Evolutionary conservation across 345 rosid genomes (phyloP).

Genomic region (Brassica napus): DNA sequence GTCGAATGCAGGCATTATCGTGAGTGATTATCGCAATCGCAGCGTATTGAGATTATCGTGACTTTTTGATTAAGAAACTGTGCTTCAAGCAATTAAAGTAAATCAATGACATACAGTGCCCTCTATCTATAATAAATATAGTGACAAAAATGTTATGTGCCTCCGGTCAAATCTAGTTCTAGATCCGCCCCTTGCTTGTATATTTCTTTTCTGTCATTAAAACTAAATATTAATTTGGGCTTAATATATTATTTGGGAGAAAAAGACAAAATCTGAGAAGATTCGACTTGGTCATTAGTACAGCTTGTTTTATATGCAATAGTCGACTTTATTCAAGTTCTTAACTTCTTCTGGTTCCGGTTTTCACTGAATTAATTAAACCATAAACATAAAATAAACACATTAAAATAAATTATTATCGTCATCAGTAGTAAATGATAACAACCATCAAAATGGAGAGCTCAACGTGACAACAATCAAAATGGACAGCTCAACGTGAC

Average conservation of each 20-base stretch:
- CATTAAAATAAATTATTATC: background rate
- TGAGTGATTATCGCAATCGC: background rate
- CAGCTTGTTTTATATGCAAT: background rate
- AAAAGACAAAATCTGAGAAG: background rate
- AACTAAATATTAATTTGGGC: background rate
- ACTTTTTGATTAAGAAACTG: background rate
- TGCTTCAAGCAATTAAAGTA: too few species aligned
- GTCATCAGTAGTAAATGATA: background rate
- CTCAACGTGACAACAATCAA: background rate
- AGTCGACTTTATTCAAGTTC: background rate
- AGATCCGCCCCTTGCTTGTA: background rate
- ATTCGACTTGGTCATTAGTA: background rate
- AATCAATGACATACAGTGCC: too few species aligned
- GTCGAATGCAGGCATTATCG: too few species aligned
- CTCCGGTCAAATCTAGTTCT: too few species aligned
- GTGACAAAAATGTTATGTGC: too few species aligned
- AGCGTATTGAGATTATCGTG: background rate
- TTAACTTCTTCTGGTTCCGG: background rate
- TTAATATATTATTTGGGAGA: background rate
- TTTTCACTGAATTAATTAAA: background rate
- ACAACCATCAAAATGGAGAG: background rate
- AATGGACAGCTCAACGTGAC: background rate
- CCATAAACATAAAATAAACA: background rate
- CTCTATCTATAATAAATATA: too few species aligned
- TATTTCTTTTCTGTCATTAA: background rate